Evolutionary conservation across 169 alveolate species (phyloP), one percentile per base, ranked within the genome.

Genomic region (Eimeria necatrix): DNA sequence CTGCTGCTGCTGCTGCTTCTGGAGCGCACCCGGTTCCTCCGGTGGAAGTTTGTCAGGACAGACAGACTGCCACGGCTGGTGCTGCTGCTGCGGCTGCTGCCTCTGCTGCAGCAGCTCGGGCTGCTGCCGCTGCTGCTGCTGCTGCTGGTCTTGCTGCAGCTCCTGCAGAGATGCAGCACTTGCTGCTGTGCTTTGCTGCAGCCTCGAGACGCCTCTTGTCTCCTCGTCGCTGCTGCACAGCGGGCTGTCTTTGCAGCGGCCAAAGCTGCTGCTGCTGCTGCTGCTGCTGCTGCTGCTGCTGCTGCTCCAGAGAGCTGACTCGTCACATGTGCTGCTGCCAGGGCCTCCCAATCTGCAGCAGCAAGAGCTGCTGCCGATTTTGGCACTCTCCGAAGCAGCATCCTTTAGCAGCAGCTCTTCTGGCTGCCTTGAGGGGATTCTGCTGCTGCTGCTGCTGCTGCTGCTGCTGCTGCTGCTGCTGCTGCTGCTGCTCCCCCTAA

Each of bases 241-340:
- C 10, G 24, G 61, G 22, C 64, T 48, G 64, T 76, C 86, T n/a
- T n/a, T 20, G 26, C 76, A 56, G 64, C 64, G n/a, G n/a, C n/a
- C 8, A 56, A 56, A 9, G 64, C 64, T 56, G 14, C 14, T 56
- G 64, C 64, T 56, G 64, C 64, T 56, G 14, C 64, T 5, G 32
- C 41, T 64, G 76, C 76, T 64, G 76, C 76, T 64, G 76, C 24
- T 49, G 61, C 86, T 46, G 64, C 64, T 76, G 86, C 86, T 76
- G 86, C 86, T 76, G 56, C 48, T 76, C 26, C 56, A 76, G 86
- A 60, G 60, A 5, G 60, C 48, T 46, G 56, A 8, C 16, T 76
- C 86, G 61, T 76, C 86, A 60, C 86, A 76, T 32, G 86, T 32
- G 86, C 86, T 46, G 61, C 86, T 18, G 86, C 64, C 12, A 22